A percentile compares a stretch with the other conserved stretches of the same genome.
These are phyloP conservation scores for Pleurotus tuber-regium DNA, from an alignment of 768 basidiomycete species.

Conservation along the genomic window DNA sequence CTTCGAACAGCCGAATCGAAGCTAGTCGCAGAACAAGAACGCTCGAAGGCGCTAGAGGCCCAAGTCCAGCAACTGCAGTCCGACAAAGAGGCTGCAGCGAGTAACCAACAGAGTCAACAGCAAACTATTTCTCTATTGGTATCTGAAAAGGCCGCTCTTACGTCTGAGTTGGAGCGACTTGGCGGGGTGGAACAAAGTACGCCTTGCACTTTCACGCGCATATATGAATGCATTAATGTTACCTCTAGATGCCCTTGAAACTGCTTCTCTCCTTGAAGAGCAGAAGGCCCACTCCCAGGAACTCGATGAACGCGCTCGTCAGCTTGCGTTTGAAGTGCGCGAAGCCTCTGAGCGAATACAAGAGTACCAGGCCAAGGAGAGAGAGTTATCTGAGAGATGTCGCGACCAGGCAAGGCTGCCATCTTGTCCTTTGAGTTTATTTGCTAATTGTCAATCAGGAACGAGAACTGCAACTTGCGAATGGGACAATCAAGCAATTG, in stretches of 20 bases:
- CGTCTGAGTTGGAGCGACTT: constrained; percentile 54
- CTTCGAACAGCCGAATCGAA: constrained; percentile 28
- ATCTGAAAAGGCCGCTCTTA: constrained; percentile 63
- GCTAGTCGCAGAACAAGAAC: constrained; percentile 31
- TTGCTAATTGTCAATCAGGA: constrained; percentile 45
- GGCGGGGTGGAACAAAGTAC: constrained; percentile 61
- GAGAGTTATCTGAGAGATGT: constrained; percentile 47
- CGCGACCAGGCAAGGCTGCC: constrained; percentile 48
- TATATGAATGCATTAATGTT: constrained; percentile 9
- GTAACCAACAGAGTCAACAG: constrained; percentile 49
- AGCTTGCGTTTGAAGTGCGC: constrained; percentile 38
- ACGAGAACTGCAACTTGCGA: constrained; percentile 69
- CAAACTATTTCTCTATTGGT: constrained; percentile 79
- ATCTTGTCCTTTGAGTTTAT: neutral
- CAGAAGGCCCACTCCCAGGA: constrained; percentile 39
- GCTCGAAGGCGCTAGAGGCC: constrained; percentile 27
- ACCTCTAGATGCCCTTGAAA: constrained; percentile 40
- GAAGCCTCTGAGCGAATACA: constrained; percentile 36
- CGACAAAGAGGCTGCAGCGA: constrained; percentile 30
- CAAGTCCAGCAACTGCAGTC: constrained; percentile 27
- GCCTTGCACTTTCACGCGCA: constrained; percentile 15
- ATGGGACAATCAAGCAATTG: constrained; percentile 49
- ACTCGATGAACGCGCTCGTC: constrained; percentile 40
- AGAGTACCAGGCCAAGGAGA: constrained; percentile 48
- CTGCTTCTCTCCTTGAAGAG: constrained; percentile 36